Conservation (phyloP, 2,329 filamentous ascomycete genomes). For the Keithomyces neogunnii region DNA sequence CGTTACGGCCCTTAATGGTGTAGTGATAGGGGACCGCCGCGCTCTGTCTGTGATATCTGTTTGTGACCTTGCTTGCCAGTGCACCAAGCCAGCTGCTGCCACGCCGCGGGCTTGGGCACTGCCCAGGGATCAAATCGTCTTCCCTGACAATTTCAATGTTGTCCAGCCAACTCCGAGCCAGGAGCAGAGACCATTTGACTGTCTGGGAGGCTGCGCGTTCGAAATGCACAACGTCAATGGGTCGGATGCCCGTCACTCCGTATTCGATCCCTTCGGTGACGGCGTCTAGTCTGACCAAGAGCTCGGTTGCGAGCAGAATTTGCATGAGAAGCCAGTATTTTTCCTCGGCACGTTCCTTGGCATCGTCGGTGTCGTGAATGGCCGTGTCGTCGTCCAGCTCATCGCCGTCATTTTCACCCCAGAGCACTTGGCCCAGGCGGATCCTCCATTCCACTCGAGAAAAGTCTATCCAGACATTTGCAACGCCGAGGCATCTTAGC, state of each 20-base stretch:
- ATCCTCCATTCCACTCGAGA: constrained; percentile 69
- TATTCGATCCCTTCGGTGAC: constrained; percentile 53
- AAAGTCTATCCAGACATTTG: constrained; percentile 68
- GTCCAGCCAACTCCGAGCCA: constrained; percentile 59
- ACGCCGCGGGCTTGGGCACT: constrained; percentile 10
- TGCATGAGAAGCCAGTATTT: constrained; percentile 61
- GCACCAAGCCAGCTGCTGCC: constrained; percentile 45
- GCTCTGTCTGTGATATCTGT: constrained; percentile 29
- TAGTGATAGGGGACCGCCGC: constrained; percentile 29
- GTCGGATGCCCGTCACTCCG: constrained; percentile 40
- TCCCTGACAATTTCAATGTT: constrained; percentile 52
- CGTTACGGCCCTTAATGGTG: constrained; percentile 45
- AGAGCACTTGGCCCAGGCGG: constrained; percentile 62
- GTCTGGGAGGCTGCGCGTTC: constrained; percentile 52
- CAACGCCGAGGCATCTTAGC: constrained; percentile 54
- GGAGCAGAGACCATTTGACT: constrained; percentile 59
- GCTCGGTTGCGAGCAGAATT: constrained; percentile 55
- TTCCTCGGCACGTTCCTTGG: constrained; percentile 48
- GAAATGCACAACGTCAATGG: constrained; percentile 51
- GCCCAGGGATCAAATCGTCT: constrained; percentile 16
- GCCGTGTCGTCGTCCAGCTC: constrained; percentile 44
- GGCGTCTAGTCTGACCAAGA: constrained; percentile 55
- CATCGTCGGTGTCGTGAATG: constrained; percentile 37
- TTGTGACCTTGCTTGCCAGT: constrained; percentile 45
- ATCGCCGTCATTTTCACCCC: constrained; percentile 47